Base-by-base conservation (phyloP, 2,329 filamentous ascomycete genomes). In the Trichoderma gracile region DNA sequence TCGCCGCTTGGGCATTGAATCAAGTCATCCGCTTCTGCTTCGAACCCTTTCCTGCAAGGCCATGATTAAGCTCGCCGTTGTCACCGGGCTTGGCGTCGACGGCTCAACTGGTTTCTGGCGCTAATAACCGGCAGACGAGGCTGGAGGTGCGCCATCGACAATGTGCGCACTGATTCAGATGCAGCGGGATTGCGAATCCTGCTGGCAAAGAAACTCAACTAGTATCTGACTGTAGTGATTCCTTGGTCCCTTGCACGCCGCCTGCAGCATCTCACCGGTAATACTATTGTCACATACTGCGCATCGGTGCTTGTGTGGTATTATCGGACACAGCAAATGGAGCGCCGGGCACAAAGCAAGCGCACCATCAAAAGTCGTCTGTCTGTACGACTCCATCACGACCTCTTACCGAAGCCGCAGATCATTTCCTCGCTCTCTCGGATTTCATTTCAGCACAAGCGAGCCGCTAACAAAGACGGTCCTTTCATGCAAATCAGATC, bases 11-110 rank as follows among this genome's bases (percentile, higher is more conserved):
- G 19, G 27, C 43, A 25, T 25, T 19, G 7, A 38, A 21, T 12
- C 49, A 25, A 12, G n/a, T n/a, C 8, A 27, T n/a, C 30, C 6
- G n/a, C 50, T 19, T 15, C 19, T 12, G 12, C 5, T 53, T 53
- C 43, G 43, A 15, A 9, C 14, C 30, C 21, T 47, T 27, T 38
- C 45, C n/a, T n/a, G n/a, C n/a, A n/a, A 50, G 19, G 45, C 45
- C 25, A 42, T 50, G n/a, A 23, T 38, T 14, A 38, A 38, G 33
- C 33, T 38, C 33, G 10, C 33, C 19, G 45, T 45, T 59, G 56
- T 49, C 56, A 59, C 45, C 33, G 58, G 47, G 38, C 58, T 61
- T 52, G 43, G 58, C 58, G 58, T 59, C 56, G 45, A 40, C 56
- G 30, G 56, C 23, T 27, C n/a, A 45, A 33, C 33, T 43, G 30